These are phyloP conservation scores for Eucalyptus sideroxylon DNA, from an alignment of 345 rosid species.

Conservation along the genomic window DNA sequence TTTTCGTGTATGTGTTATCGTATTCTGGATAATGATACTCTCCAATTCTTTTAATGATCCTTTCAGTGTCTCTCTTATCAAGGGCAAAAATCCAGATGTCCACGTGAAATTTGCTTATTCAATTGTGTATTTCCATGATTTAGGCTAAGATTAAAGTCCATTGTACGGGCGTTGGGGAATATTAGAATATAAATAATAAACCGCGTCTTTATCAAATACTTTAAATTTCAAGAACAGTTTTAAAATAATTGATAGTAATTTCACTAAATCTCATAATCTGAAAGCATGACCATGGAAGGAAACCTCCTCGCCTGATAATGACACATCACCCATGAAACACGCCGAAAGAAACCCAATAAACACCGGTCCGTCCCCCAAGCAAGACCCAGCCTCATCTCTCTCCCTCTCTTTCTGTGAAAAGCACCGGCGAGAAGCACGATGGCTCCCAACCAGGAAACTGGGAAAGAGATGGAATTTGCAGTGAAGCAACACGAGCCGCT, in stretches of 20 bases:
- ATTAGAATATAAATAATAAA: no score
- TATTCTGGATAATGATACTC: background rate
- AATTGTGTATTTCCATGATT: no score
- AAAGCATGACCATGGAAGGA: background rate
- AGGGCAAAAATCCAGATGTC: no score
- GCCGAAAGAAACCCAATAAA: background rate
- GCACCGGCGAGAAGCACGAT: background rate
- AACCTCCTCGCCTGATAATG: background rate
- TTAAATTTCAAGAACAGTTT: no score
- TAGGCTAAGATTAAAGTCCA: no score
- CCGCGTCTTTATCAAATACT: rapidly evolving
- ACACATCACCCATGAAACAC: background rate
- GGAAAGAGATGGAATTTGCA: background rate
- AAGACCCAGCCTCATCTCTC: background rate
- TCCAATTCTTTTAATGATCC: background rate
- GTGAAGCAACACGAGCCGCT: background rate
- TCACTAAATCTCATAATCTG: no score
- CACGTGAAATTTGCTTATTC: no score
- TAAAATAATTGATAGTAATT: no score
- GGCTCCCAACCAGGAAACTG: background rate
- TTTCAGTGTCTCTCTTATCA: background rate
- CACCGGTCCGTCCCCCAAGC: background rate
- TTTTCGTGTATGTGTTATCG: background rate
- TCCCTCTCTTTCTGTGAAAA: background rate
- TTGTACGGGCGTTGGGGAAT: rapidly evolving